Base-by-base conservation (phyloP, 129 eudicot genomes). In the Arctium lappa region DNA sequence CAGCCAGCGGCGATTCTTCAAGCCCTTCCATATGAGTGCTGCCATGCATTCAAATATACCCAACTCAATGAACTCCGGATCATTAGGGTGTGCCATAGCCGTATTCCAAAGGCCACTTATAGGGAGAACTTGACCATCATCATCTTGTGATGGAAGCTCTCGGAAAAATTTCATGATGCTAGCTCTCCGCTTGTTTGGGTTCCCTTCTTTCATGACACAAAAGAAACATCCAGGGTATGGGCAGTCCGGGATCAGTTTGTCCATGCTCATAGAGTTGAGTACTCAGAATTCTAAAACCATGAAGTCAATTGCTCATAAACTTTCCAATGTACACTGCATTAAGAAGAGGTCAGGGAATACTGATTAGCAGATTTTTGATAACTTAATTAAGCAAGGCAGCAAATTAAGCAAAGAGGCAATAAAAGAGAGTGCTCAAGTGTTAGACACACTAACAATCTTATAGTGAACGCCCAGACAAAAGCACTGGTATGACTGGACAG, bases 41-140 rank as follows among this genome's bases (percentile, higher is more conserved):
- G 97, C 75, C 98, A 91, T 93, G 90, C 97, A 93, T 65, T 96
- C 96, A 72, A 93, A 96, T 73, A 96, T 93, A 33, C 99, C 99
- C 72, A 96, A 84, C 76, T 96, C 97, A 30, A 93, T 93, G 88
- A 96, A 96, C 85, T 91, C 97, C 3, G 98, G 99, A 63, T 96
- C 98, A 36, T 91, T 96, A 32, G 98, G 98, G 74, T 96, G 99
- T 16, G 98, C 94, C 99, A 93, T 96, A 80, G 99, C 99, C 3
- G 99, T 96, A 86, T 96, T 96, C 99, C 99, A 96, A 38, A 96
- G 95, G 80, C 98, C 98, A 70, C 97, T 93, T 81, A 96, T 96
- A 30, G 99, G 99, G 75, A 96, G 98, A 81, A 93, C 99, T 78
- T 96, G 99, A 76, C 98, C 99, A 65, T 96, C 97, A 50, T 93